A percentile compares a stretch with the other conserved stretches of the same genome.
Evolutionary conservation across 371 early-diverging fungal species (phyloP).

Genomic region (Parasitella parasitica): DNA sequence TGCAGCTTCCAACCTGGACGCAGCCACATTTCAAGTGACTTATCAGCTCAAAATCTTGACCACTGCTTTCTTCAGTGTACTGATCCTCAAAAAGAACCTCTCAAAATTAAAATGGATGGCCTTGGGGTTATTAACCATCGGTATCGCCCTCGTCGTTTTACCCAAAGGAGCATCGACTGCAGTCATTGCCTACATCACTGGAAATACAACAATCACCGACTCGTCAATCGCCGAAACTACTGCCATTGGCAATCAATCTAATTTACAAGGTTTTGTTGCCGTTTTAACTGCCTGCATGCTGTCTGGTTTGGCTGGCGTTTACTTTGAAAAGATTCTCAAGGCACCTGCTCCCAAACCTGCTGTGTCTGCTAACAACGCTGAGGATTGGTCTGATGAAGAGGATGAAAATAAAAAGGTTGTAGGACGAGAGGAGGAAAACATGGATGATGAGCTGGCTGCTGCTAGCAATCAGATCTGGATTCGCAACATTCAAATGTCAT

Average conservation of each 20-base stretch:
- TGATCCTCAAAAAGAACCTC: constrained; percentile 67
- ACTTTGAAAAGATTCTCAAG: constrained; percentile 94
- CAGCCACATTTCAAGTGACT: constrained; percentile 92
- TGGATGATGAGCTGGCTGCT: constrained; percentile 10
- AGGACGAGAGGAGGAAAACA: constrained; percentile 10
- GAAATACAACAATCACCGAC: constrained; percentile 1
- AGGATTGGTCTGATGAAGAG: constrained; percentile 20
- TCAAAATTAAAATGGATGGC: constrained; percentile 75
- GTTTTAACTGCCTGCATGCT: constrained; percentile 83
- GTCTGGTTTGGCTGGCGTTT: constrained; percentile 95
- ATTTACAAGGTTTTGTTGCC: constrained; percentile 49
- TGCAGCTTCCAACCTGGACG: constrained; percentile 80
- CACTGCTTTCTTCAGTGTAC: constrained; percentile 88
- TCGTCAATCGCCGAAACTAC: neutral
- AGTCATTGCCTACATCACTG: constrained; percentile 2
- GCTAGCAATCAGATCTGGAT: constrained; percentile 63
- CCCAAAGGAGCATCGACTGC: constrained; percentile 27
- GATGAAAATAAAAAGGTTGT: constrained; percentile 15
- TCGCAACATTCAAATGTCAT: constrained; percentile 82
- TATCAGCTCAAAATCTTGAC: constrained; percentile 94
- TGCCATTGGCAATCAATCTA: constrained; percentile 42
- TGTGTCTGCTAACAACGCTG: neutral
- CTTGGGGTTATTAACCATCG: constrained; percentile 74
- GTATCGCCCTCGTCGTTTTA: constrained; percentile 82
- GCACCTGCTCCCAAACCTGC: constrained; percentile 31